Evolutionary conservation across 2,329 filamentous ascomycete species (phyloP), one percentile per base, ranked within the genome.

Genomic region (Aspergillus hiratsukae): DNA sequence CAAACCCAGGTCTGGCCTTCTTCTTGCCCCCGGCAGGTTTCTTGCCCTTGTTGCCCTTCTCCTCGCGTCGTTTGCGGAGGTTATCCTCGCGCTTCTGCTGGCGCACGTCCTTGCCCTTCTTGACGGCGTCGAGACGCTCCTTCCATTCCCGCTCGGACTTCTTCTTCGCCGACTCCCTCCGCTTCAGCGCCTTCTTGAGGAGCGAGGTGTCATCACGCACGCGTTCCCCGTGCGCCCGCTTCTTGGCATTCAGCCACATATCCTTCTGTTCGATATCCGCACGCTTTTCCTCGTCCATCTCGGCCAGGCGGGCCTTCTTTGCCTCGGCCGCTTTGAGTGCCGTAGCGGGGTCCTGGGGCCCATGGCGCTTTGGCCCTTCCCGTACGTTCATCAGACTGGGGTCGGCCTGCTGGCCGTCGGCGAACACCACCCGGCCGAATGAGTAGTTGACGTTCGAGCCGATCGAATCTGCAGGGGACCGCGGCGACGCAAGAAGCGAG

Each of bases 251-350:
- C 57, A 97, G 80, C 94, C 94, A 99, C 56, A 87, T 80, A 67
- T 99, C 93, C 79, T 97, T 97, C 75, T 97, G 90, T 58, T 91
- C 86, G 48, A 97, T 87, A 58, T 96, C 90, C 59, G 87, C 87
- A 55, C 89, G 88, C 77, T 96, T 96, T 63, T 85, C 83, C 1
- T 87, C 84, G 65, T 93, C 89, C 68, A 96, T 83, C 28, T 79
- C 83, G 48, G 86, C 83, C 29, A 97, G 78, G 28, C 91, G 87
- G 66, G 87, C 86, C 76, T 92, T 88, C 75, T 96, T 93, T 68
- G 90, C 89, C 75, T 97, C 87, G 1, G 90, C 86, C 52, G 89
- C 90, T 65, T 88, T 83, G n/a, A 99, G 84, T 6, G 92, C 91
- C 1, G 90, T 90, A 70, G 90, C 90, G 49, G 90, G 81, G 72